Evolutionary conservation across 805 yeast genomes (phyloP).

Genomic region (Metschnikowia amazonensis): DNA sequence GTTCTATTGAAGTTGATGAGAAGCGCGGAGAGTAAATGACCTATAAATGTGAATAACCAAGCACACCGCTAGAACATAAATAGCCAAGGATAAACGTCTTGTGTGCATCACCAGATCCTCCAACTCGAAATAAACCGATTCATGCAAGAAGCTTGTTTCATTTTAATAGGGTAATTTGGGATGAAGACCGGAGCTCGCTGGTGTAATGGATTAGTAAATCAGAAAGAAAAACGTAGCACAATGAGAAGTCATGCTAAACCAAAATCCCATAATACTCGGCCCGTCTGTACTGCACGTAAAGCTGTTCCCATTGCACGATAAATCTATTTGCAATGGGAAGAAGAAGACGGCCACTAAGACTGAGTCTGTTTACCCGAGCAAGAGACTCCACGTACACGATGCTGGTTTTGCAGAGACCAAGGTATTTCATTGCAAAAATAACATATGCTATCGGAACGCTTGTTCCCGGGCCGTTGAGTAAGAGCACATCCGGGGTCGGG

Average conservation of each 20-base stretch:
- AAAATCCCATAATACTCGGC: constrained; percentile 78
- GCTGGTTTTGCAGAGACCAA: constrained; percentile 46
- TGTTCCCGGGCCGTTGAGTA: constrained; percentile 82
- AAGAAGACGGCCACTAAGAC: constrained; percentile 71
- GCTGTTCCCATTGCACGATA: constrained; percentile 83
- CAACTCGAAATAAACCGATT: too few species aligned
- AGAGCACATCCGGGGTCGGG: constrained; percentile 41
- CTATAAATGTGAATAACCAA: neutral
- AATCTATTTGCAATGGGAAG: constrained; percentile 73
- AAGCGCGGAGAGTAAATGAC: neutral
- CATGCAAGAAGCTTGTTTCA: too few species aligned
- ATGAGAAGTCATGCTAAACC: constrained; percentile 31
- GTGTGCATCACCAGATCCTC: too few species aligned
- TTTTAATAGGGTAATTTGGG: too few species aligned
- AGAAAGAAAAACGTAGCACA: too few species aligned
- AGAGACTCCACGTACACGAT: constrained; percentile 82
- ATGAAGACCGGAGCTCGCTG: too few species aligned
- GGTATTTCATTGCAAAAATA: constrained; percentile 46
- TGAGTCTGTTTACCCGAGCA: constrained; percentile 73
- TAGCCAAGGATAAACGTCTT: too few species aligned
- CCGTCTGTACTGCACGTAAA: constrained; percentile 48
- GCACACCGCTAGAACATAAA: too few species aligned
- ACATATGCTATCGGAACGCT: constrained; percentile 64
- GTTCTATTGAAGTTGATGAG: neutral
- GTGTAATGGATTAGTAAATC: too few species aligned